phyloP scores from a whole-genome alignment of 306 rosid species.

The apple (Malus domestica) region DNA sequence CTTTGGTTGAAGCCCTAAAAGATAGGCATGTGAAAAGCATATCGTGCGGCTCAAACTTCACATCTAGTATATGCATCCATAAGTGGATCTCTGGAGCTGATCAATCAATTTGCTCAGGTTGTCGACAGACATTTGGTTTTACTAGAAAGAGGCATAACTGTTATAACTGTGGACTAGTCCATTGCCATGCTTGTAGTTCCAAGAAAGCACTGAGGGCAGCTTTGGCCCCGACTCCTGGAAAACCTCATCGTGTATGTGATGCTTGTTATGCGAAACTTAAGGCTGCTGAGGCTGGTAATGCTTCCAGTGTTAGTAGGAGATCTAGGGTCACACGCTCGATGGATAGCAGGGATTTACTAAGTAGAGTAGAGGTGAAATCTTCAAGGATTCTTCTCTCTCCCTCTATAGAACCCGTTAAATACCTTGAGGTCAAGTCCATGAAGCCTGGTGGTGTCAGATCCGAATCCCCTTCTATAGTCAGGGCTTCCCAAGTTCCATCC shows the following conservation, averaged over 20 bases:
- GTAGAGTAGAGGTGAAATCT: constrained; percentile 44
- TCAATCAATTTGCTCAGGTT: constrained; percentile 84
- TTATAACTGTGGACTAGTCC: constrained; percentile 86
- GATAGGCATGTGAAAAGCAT: constrained; percentile 76
- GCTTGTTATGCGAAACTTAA: constrained; percentile 73
- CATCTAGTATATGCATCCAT: constrained; percentile 77
- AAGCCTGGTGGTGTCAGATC: constrained; percentile 38
- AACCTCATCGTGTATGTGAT: constrained; percentile 95
- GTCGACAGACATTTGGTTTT: constrained; percentile 92
- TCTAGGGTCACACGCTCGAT: constrained; percentile 35
- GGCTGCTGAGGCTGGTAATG: constrained; percentile 37
- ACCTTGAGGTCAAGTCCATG: constrained; percentile 45
- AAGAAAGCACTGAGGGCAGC: constrained; percentile 77
- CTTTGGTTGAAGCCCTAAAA: constrained; percentile 77
- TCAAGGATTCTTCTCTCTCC: constrained; percentile 63
- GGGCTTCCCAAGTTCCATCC: constrained; percentile 61
- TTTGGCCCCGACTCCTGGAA: constrained; percentile 92
- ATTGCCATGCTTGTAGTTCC: constrained; percentile 93
- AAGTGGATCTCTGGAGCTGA: constrained; percentile 95
- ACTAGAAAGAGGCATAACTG: constrained; percentile 92
- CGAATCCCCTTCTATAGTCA: constrained; percentile 40
- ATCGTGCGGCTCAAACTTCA: constrained; percentile 79
- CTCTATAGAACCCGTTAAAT: constrained; percentile 48
- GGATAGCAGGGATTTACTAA: constrained; percentile 43
- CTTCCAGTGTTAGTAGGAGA: constrained; percentile 33